phyloP scores from a whole-genome alignment of 1,139 yeast genomes.

The Kodamaea anthophila region DNA sequence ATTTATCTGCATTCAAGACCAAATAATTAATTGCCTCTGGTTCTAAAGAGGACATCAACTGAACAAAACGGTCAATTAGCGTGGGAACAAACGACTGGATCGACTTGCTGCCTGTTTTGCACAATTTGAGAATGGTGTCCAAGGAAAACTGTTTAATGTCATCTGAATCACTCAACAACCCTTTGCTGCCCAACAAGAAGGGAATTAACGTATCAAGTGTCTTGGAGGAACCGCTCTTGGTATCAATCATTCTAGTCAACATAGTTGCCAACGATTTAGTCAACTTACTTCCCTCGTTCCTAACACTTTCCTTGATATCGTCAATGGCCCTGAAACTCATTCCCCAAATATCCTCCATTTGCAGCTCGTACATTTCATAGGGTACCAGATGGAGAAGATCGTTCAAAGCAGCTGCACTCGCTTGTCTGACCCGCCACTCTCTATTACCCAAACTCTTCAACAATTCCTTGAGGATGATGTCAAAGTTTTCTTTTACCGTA shows the following conservation, averaged over 20 bases:
- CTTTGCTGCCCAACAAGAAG: constrained; percentile 71
- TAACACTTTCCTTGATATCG: constrained; percentile 90
- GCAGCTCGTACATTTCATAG: constrained; percentile 45
- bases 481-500: constrained; percentile 49
- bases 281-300: constrained; percentile 69
- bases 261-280: constrained; percentile 63
- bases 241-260: constrained; percentile 53
- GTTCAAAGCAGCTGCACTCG: constrained; percentile 68
- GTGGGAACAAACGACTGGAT: constrained; percentile 65
- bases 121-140: constrained; percentile 62
- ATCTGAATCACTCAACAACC: constrained; percentile 78
- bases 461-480: constrained; percentile 58
- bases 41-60: constrained; percentile 78
- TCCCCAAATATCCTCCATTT: constrained; percentile 70
- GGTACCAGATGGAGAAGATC: constrained; percentile 64
- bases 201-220: constrained; percentile 63
- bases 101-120: constrained; percentile 54
- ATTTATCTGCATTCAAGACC: constrained; percentile 83
- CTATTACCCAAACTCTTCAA: constrained; percentile 67
- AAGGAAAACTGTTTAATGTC: constrained; percentile 77
- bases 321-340: constrained; percentile 88
- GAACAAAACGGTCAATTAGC: constrained; percentile 62
- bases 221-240: constrained; percentile 24
- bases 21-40: constrained; percentile 87
- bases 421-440: constrained; percentile 94